Evolutionary conservation across 2,329 filamentous ascomycete species (phyloP).

Genomic region (Dactylellina sp.): DNA sequence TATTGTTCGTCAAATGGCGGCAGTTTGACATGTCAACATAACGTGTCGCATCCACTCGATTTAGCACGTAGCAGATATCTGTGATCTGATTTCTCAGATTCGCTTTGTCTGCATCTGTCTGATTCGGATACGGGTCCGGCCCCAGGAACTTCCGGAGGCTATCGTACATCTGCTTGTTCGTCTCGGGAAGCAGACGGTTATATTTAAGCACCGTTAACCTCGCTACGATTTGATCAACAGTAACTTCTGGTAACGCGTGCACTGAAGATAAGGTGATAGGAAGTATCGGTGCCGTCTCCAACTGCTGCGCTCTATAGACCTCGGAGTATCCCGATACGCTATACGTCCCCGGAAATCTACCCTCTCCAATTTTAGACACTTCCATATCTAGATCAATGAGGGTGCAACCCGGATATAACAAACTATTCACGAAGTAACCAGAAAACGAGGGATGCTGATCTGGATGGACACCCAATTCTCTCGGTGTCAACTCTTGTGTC

Average conservation of each 20-base stretch:
- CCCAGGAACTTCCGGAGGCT: conserved; percentile 48
- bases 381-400: conserved; percentile 53
- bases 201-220: conserved; percentile 49
- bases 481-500: conserved; percentile 39
- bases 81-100: conserved; percentile 54
- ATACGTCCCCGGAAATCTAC: conserved; percentile 45
- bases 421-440: conserved; percentile 49
- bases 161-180: conserved; percentile 55
- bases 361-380: conserved; percentile 53
- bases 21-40: conserved; percentile 55
- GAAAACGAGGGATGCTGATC: conserved; percentile 53
- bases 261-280: conserved; percentile 53
- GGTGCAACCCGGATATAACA: conserved; percentile 48
- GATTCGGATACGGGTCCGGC: conserved; percentile 50
- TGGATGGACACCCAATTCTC: conserved; percentile 46
- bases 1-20: conserved; percentile 51
- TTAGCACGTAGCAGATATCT: conserved; percentile 52
- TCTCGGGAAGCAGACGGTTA: conserved; percentile 49
- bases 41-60: conserved; percentile 37
- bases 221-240: conserved; percentile 48
- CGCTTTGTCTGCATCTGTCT: conserved; percentile 54
- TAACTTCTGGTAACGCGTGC: conserved; percentile 44
- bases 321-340: conserved; percentile 53
- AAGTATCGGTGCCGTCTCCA: conserved; percentile 44
- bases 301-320: conserved; percentile 47